Percentiles rank a stretch among this genome's conserved stretches.
Evolutionary conservation across 495 filamentous ascomycete genomes (phyloP).

Genomic region (Aspergillus saccharolyticus): DNA sequence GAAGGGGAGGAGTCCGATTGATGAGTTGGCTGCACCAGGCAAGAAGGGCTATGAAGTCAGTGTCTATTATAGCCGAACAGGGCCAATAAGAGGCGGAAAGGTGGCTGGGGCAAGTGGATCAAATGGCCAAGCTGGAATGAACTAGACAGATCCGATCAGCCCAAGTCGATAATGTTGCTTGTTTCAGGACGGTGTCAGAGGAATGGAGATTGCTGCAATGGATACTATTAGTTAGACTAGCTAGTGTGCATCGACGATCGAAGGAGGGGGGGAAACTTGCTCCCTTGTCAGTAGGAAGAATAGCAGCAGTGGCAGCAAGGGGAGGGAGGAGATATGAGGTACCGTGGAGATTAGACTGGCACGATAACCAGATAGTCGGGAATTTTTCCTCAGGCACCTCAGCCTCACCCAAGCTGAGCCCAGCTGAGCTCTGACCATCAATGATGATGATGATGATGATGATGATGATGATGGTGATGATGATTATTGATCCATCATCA

Average conservation of each 20-base stretch:
- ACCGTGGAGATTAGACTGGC: not conserved
- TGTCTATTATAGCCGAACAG: slow-evolving; percentile 12
- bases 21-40: slow-evolving; percentile 10
- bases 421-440: not conserved
- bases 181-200: not conserved
- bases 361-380: not conserved
- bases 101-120: slow-evolving; percentile 20
- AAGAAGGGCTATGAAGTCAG: slow-evolving; percentile 14
- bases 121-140: slow-evolving; percentile 7
- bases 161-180: slow-evolving; percentile 2
- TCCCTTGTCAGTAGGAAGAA: not conserved
- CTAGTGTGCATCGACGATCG: not conserved
- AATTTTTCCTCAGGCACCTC: not conserved
- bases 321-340: slow-evolving; percentile 1
- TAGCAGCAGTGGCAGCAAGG: not conserved
- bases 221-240: not conserved
- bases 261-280: too few species aligned
- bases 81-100: slow-evolving; percentile 18
- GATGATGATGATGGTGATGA: too few species aligned
- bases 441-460: not conserved
- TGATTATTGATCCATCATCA: not conserved
- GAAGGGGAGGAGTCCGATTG: slow-evolving; percentile 13
- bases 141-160: slow-evolving; percentile 10
- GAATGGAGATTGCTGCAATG: not conserved
- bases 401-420: not conserved